These are phyloP conservation scores for Flaveria robusta DNA, from an alignment of 129 eudicot genomes.

Conservation along the genomic window DNA sequence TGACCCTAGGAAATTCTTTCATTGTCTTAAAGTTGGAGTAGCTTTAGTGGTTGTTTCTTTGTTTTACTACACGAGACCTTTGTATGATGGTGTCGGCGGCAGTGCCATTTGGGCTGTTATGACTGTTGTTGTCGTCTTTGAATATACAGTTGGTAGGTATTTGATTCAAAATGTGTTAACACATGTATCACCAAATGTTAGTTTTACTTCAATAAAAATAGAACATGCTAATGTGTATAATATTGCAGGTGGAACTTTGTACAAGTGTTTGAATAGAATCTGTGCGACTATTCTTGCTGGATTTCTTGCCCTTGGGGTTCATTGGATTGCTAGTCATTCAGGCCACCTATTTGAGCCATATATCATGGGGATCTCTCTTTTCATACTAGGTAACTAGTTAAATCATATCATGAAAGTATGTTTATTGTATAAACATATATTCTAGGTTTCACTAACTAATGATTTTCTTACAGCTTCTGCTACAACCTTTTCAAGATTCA, in stretches of 20 bases:
- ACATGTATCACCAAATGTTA: not conserved
- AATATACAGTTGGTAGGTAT: slow-evolving; percentile 64
- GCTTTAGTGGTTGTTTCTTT: slow-evolving; percentile 61
- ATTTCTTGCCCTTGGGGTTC: slow-evolving; percentile 66
- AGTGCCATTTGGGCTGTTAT: slow-evolving; percentile 77
- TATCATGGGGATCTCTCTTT: slow-evolving; percentile 57
- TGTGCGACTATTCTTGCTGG: slow-evolving; percentile 64
- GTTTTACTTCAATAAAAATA: not conserved
- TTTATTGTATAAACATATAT: not conserved
- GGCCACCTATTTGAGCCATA: slow-evolving; percentile 54
- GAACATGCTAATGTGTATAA: not conserved
- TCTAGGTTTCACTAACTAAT: not conserved
- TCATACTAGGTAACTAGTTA: slow-evolving; percentile 52
- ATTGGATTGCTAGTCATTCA: slow-evolving; percentile 62
- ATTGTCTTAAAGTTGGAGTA: slow-evolving; percentile 63
- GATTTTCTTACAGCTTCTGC: slow-evolving; percentile 49
- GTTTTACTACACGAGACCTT: slow-evolving; percentile 73
- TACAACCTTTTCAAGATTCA: slow-evolving; percentile 66
- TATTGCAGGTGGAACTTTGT: slow-evolving; percentile 61
- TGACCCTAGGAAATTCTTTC: slow-evolving; percentile 63
- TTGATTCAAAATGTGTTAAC: not conserved
- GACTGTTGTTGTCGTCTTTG: slow-evolving; percentile 76
- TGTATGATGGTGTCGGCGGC: slow-evolving; percentile 65
- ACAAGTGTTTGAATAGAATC: slow-evolving; percentile 60
- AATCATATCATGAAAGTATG: not conserved